Conservation (phyloP, 306 rosid species). For the Rosa lucieae region DNA sequence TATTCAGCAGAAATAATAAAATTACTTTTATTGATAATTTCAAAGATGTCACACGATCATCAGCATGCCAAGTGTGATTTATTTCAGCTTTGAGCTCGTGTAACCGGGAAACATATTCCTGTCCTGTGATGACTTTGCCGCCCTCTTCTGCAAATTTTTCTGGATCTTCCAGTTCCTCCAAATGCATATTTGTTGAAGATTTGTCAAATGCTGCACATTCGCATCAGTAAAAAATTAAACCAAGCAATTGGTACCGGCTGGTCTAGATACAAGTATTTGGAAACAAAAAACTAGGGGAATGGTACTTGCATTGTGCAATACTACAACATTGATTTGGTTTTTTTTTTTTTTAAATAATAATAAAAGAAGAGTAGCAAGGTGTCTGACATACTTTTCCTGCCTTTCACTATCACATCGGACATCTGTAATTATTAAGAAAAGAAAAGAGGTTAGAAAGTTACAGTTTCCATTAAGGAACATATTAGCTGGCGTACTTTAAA, state of each 20-base stretch:
- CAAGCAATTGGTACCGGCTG: slow-evolving; percentile 13
- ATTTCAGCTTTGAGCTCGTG: slow-evolving; percentile 93
- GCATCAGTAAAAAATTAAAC: slow-evolving; percentile 20
- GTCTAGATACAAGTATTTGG: background rate
- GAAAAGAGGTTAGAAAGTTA: background rate
- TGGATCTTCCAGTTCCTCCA: slow-evolving; percentile 82
- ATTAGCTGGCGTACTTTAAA: slow-evolving; percentile 10
- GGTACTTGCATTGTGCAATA: slow-evolving; percentile 3
- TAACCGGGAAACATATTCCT: slow-evolving; percentile 73
- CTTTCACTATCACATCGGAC: slow-evolving; percentile 65
- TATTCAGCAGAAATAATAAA: slow-evolving; percentile 16
- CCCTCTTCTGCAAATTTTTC: slow-evolving; percentile 64
- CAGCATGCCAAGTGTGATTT: slow-evolving; percentile 69
- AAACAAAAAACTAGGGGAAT: background rate
- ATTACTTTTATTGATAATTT: slow-evolving; percentile 78
- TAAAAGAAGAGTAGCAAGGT: slow-evolving; percentile 1
- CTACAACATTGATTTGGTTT: background rate
- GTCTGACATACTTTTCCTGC: slow-evolving; percentile 69
- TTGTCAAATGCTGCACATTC: slow-evolving; percentile 63
- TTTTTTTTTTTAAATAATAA: background rate
- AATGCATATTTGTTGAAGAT: slow-evolving; percentile 66
- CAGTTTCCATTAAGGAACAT: background rate
- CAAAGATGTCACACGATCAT: slow-evolving; percentile 75
- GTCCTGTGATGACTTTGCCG: slow-evolving; percentile 69
- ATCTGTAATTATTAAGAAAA: slow-evolving; percentile 52